Evolutionary conservation across 139 green algal genomes (phyloP).

Genomic region (Chlorella sp.): DNA sequence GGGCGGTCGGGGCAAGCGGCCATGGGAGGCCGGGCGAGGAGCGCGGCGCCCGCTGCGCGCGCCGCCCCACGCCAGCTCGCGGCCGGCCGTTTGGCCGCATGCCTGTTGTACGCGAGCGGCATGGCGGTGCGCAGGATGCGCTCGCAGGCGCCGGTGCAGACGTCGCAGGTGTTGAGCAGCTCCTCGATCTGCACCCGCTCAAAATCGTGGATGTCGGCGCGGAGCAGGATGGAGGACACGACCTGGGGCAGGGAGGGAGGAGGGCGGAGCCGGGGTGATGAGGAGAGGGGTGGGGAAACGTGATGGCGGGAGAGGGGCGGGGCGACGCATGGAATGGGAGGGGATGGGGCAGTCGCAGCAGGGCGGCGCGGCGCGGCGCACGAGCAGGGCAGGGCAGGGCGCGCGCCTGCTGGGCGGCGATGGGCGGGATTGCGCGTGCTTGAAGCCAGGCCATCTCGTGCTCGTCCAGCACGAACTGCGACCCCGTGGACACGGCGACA

Average conservation of each 20-base stretch:
- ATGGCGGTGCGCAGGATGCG: constrained; percentile 16
- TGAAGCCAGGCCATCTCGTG: constrained; percentile 1
- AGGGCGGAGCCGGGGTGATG: background rate
- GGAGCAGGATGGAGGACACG: constrained; percentile 13
- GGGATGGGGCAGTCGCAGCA: background rate
- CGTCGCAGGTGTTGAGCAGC: background rate
- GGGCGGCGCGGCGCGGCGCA: background rate
- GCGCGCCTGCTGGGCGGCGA: constrained; percentile 13
- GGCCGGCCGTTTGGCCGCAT: background rate
- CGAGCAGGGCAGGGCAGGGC: no score
- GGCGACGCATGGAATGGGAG: background rate
- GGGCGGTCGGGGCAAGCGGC: no score
- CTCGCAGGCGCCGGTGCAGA: constrained; percentile 23
- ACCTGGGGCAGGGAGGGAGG: background rate
- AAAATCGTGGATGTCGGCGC: background rate
- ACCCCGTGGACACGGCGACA: no score
- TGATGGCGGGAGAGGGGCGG: background rate
- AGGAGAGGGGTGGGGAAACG: background rate
- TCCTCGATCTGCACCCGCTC: constrained; percentile 13
- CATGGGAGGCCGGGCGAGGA: no score
- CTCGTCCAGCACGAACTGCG: background rate
- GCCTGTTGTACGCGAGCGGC: background rate
- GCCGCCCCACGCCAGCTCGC: background rate
- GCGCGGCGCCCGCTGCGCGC: background rate
- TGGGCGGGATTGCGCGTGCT: background rate